Conservation (phyloP, 345 rosid genomes). For the Acer campestre region DNA sequence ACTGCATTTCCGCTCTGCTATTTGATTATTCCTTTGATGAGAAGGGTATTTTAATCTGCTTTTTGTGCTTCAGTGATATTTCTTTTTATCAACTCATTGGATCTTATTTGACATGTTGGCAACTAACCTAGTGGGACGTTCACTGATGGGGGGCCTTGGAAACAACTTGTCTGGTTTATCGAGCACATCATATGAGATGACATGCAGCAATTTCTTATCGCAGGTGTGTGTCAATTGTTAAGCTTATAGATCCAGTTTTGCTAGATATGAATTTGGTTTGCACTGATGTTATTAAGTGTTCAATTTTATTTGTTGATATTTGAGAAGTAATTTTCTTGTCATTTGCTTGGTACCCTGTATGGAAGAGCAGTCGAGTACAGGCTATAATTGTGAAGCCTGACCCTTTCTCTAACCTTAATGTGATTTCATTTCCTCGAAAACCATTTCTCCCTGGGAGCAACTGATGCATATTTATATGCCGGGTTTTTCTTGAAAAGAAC, state of each 20-base stretch:
- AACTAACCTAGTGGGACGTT: conserved; percentile 9
- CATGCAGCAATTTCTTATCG: conserved; percentile 9
- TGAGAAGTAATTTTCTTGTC: conserved; percentile 13
- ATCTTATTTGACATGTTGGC: not conserved
- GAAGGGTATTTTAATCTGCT: not conserved
- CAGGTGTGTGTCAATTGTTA: conserved; percentile 15
- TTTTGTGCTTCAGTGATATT: not conserved
- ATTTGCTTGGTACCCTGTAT: not conserved
- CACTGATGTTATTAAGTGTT: not conserved
- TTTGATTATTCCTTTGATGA: not conserved
- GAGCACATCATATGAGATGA: conserved; percentile 12
- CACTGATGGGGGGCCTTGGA: conserved; percentile 12
- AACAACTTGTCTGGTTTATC: conserved; percentile 18
- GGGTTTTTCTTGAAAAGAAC: not conserved
- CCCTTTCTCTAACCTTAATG: not conserved
- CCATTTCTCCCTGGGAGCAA: not conserved
- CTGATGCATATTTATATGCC: too few relatives aligned
- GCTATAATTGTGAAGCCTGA: not conserved
- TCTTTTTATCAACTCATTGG: not conserved
- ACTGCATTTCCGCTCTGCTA: not conserved
- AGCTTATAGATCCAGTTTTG: not conserved
- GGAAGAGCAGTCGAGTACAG: not conserved
- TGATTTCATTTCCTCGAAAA: not conserved
- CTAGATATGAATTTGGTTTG: not conserved
- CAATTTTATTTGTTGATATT: not conserved